Evolutionary conservation across 1,284 basidiomycete genomes (phyloP), one percentile per base, ranked within the genome.

Genomic region (Pisolithus thermaeus): DNA sequence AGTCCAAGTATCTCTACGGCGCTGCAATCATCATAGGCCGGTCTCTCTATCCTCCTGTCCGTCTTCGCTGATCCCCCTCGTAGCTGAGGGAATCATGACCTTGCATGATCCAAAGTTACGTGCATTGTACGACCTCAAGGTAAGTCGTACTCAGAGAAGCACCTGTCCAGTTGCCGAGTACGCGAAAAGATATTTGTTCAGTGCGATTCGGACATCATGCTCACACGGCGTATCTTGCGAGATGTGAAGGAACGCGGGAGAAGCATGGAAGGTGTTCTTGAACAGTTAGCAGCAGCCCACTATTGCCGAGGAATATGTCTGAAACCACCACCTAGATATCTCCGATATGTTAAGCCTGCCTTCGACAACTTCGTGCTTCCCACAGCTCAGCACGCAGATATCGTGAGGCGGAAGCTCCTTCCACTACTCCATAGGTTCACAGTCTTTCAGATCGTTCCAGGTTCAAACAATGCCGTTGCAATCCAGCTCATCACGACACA

Each of bases 161-260:
- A 14, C 23, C 20, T 46, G 28, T 55, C 36, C 9, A 14, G 32
- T 27, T 11, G 36, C 27, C 47, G 39, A 40, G 23, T 22, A 2
- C 39, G 20, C 27, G 23, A 3, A n/a, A 20, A 90, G 88, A 76
- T 90, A 2, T 90, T 88, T 56, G 85, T 90, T 7, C 87, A 90
- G 77, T 94, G 92, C 50, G 96, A 98, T 65, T 89, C 93, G 3
- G 96, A 99, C 67, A 73, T 98, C 12, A 99, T 99, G 96, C 84
- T 99, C 41, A 94, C 96, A 3, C 80, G 96, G 47, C 83, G 96
- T 35, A 90, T 99, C 54, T 78, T 82, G 57, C 77, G 96, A 52
- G 96, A 99, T 62, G 82, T 91, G 7, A 81, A 84, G 58, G 94
- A 99, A 66, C 81, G 96, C 39, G 92, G 91, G 0, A 75, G 96